Conservation (phyloP, 768 basidiomycete species). For the Mycena crocata region DNA sequence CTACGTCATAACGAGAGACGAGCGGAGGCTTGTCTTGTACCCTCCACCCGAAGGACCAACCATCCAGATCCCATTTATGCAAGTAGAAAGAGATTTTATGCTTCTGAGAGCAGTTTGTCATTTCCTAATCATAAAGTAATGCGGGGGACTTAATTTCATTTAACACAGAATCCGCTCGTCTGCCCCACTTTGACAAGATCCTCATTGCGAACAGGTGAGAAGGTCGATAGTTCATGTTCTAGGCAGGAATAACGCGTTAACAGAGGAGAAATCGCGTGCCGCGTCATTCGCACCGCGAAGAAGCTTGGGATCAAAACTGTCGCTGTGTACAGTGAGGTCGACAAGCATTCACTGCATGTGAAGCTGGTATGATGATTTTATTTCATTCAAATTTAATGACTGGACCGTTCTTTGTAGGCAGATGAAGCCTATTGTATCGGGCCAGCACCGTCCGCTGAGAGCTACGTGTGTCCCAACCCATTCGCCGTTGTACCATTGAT, state of each 20-base stretch:
- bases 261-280: conserved; percentile 96
- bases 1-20: conserved; percentile 24
- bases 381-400: neutral
- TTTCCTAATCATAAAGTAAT: neutral
- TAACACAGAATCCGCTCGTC: conserved; percentile 36
- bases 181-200: conserved; percentile 88
- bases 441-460: conserved; percentile 88
- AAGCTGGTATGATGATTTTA: conserved; percentile 63
- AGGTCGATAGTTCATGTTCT: neutral
- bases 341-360: conserved; percentile 85
- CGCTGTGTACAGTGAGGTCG: conserved; percentile 92
- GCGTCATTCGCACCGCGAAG: conserved; percentile 90
- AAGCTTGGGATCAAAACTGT: conserved; percentile 92
- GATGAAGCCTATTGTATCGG: conserved; percentile 95
- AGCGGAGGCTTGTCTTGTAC: neutral
- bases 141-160: no score
- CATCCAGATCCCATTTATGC: neutral
- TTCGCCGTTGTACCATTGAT: neutral
- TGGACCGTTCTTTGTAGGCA: conserved; percentile 54
- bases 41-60: conserved; percentile 20
- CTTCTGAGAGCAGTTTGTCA: conserved; percentile 45
- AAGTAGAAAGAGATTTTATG: conserved; percentile 33
- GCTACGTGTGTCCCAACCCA: conserved; percentile 70
- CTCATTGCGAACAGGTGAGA: conserved; percentile 88
- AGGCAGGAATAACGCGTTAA: neutral